Evolutionary conservation across 352 stramenopile genomes (phyloP), one percentile per base, ranked within the genome.

Genomic region (Pythium myriotylum): DNA sequence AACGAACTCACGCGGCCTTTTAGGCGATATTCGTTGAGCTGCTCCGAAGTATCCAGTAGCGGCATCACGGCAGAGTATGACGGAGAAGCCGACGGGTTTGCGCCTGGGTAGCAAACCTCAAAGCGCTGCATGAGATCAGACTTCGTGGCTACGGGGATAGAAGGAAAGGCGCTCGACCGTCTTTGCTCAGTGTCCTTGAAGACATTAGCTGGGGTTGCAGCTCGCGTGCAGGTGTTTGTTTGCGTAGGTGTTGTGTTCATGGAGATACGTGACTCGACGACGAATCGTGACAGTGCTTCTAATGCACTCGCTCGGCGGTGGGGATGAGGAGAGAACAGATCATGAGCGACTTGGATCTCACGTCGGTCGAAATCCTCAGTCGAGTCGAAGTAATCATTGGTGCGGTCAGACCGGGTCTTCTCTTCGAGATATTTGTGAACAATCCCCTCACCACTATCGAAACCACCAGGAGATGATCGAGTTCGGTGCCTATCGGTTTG

Each of bases 281-380:
- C 76, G 10, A 81, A 72, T 33, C 76, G 72, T 0, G 73, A 77
- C 1, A 91, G 58, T 8, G 76, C 63, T 35, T 86, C 76, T 9
- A 91, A 66, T 6, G 81, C 81, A 19, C 68, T 72, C 3, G 81
- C 81, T 14, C 81, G 74, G 27, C 70, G 72, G 22, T 76, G 46
- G 3, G 77, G 73, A 39, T 89, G 68, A 10, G 66, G 72, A 4
- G 81, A 91, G 67, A 86, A 89, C 7, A 91, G 59, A 37, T 82
- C 81, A 10, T 86, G 74, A 2, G 81, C 81, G 17, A 91, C 53
- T 68, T 90, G 76, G 27, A 69, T 70, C 59, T 39, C 81, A 55
- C 9, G 73, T 42, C 24, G 69, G 75, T 32, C 35, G 6, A 73
- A 79, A 3, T 71, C 78, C 27, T 69, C 68, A 3, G 61, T 39